Conservation (phyloP, 176 grass and related monocot species). For the Themeda triandra region DNA sequence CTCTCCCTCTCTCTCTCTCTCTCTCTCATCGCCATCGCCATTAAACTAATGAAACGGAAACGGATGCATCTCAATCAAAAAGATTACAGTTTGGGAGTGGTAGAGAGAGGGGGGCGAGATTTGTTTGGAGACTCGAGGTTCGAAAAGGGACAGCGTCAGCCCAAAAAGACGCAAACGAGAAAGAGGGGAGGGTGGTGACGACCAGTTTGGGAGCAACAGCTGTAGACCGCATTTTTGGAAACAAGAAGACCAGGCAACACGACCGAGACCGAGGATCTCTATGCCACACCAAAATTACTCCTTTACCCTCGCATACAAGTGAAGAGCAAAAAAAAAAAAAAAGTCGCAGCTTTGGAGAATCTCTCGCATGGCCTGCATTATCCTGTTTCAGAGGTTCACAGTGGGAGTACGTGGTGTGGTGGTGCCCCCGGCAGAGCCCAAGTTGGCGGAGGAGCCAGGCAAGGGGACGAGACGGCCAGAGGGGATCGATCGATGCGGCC, state of each 20-base stretch:
- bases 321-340: too few species aligned
- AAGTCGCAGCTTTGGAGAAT: background rate
- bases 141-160: slow-evolving; percentile 40
- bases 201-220: background rate
- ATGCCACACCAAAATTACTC: background rate
- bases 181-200: background rate
- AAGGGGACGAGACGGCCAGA: background rate
- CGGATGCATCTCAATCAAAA: background rate
- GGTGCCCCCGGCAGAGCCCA: background rate
- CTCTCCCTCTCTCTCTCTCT: background rate
- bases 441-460: background rate
- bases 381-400: background rate
- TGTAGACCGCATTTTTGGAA: slow-evolving; percentile 20
- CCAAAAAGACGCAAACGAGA: slow-evolving; percentile 47
- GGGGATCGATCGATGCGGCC: slow-evolving; percentile 14
- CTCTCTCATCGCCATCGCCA: background rate
- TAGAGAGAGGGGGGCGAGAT: background rate
- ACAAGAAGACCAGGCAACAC: background rate
- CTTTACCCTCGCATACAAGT: background rate
- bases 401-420: too few species aligned
- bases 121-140: slow-evolving; percentile 33
- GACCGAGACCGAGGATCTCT: background rate
- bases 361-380: background rate
- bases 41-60: background rate
- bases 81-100: background rate